Evolutionary conservation across 2,329 filamentous ascomycete genomes (phyloP).

Genomic region (Aspergillus brunneoviolaceus): DNA sequence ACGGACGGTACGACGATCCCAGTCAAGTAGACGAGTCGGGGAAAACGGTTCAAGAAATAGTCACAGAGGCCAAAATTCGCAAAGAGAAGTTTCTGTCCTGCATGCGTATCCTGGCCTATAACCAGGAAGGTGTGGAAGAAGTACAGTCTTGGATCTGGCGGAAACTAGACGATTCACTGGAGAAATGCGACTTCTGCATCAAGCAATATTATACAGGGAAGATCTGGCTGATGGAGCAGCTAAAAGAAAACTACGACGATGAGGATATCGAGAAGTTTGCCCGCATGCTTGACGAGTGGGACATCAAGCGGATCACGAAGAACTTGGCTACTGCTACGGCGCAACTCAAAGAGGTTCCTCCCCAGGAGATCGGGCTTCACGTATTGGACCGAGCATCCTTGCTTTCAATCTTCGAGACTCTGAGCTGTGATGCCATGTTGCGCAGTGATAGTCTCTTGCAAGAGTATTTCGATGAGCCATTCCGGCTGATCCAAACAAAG

Average conservation of each 20-base stretch:
- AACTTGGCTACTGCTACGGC: constrained; percentile 59
- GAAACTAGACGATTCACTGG: constrained; percentile 60
- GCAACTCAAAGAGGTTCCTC: constrained; percentile 53
- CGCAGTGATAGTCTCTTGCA: constrained; percentile 53
- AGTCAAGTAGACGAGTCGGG: constrained; percentile 50
- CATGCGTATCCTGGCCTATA: constrained; percentile 68
- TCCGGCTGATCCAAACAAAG: constrained; percentile 74
- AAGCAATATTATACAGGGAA: constrained; percentile 72
- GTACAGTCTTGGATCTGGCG: constrained; percentile 61
- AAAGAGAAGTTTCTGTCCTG: constrained; percentile 65
- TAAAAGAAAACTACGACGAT: constrained; percentile 57
- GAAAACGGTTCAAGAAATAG: constrained; percentile 40
- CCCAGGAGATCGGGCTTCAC: constrained; percentile 51
- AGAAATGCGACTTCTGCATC: constrained; percentile 68
- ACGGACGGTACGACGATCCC: constrained; percentile 61
- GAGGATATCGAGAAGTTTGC: constrained; percentile 53
- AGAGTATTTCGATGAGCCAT: constrained; percentile 75
- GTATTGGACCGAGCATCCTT: constrained; percentile 61
- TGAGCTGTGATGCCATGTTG: constrained; percentile 81
- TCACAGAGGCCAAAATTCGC: constrained; percentile 57
- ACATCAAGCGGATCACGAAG: constrained; percentile 61
- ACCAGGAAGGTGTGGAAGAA: constrained; percentile 58
- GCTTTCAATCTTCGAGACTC: constrained; percentile 79
- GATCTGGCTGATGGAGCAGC: constrained; percentile 59
- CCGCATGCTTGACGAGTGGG: constrained; percentile 58